Evolutionary conservation across 306 rosid genomes (phyloP), one percentile per base, ranked within the genome.

Genomic region (Ceratonia siliqua): DNA sequence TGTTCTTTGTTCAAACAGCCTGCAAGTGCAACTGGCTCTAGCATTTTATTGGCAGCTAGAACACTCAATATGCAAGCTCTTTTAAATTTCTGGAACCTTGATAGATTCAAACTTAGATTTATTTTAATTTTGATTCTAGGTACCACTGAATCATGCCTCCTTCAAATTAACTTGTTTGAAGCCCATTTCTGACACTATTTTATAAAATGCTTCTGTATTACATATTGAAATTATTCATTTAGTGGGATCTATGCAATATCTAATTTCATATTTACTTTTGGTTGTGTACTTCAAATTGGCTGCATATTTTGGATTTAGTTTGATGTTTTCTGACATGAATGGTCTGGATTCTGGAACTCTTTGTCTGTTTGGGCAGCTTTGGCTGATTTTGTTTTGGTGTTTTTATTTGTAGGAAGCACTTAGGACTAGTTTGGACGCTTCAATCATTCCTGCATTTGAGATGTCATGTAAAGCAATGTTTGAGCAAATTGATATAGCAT

Each of bases 381-480:
- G 62, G 38, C 66, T 70, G 73, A 79, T 76, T 0, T 77, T 73
- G 25, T 69, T 62, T 17, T 64, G 53, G 66, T 62, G 53, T 17
- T 72, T 20, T 39, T 68, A 22, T 59, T 75, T 78, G 82, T 78
- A 89, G 94, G 94, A 89, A 67, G 88, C 91, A 65, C 84, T 89
- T 25, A 85, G 56, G 75, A 77, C 82, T 77, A 83, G 87, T 74
- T 65, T 89, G 74, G 94, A 89, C 87, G 84, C 88, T 68, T 81
- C 91, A 38, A 62, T 85, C 5, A 53, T 89, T 72, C 94, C 94
- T 7, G 77, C 91, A 32, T 89, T 89, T 77, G 94, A 89, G 81
- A 78, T 64, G 78, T 85, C 91, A 68, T 87, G 90, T 81, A 87
- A 83, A 82, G 79, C 84, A 41, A 79, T 89, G 94, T 89, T 89